Conservation (phyloP, 2,329 filamentous ascomycete genomes). For the Diplodia scrobiculata region DNA sequence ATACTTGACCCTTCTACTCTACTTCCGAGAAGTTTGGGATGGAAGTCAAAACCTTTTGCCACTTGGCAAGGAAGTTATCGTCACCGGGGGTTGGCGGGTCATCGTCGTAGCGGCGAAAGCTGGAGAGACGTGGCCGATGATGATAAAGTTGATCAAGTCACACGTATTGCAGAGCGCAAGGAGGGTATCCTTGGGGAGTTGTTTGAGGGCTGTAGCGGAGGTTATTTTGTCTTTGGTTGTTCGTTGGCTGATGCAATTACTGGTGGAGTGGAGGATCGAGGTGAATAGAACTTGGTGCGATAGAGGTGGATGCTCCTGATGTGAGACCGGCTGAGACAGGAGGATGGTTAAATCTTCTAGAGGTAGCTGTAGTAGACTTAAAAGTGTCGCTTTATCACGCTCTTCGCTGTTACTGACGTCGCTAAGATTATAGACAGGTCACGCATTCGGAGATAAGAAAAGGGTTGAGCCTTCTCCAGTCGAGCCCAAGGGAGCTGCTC, state of each 20-base stretch:
- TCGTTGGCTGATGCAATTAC: background rate
- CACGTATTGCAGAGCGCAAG: background rate
- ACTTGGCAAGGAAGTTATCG: background rate
- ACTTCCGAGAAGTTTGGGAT: background rate
- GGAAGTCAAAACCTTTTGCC: no score
- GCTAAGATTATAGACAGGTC: no score
- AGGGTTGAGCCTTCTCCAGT: no score
- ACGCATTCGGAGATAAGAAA: no score
- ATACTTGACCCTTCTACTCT: background rate
- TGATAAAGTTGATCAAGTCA: background rate
- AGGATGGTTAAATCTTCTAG: background rate
- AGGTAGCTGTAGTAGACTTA: background rate
- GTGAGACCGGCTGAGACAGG: background rate
- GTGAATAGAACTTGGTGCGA: background rate
- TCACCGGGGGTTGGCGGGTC: no score
- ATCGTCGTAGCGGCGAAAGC: background rate
- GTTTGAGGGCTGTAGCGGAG: background rate
- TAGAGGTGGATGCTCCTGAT: background rate
- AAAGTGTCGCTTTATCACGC: background rate
- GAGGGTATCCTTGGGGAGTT: background rate
- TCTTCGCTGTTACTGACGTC: no score
- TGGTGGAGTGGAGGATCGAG: background rate
- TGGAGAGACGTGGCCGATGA: background rate
- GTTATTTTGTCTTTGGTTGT: background rate
- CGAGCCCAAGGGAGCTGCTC: no score